A percentile compares a stretch with the other conserved stretches of the same genome.
Evolutionary conservation across 805 yeast genomes (phyloP).

Genomic region (Wickerhamiella occidentalis): DNA sequence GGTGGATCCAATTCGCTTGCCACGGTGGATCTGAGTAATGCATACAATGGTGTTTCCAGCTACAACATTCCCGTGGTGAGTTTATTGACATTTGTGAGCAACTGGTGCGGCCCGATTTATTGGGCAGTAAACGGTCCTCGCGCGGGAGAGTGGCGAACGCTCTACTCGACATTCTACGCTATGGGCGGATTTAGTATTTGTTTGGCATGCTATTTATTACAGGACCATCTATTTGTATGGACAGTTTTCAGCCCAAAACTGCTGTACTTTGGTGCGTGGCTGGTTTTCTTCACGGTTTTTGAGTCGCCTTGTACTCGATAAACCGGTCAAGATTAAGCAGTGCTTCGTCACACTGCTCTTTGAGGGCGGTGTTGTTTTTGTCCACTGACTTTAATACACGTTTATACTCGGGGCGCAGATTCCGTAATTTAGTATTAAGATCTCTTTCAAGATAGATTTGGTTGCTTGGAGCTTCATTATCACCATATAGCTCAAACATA

Average conservation of each 20-base stretch:
- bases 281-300: conserved; percentile 20
- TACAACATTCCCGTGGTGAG: conserved; percentile 68
- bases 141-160: not conserved
- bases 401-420: conserved; percentile 38
- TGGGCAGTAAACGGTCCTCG: conserved; percentile 48
- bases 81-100: conserved; percentile 62
- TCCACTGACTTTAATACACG: conserved; percentile 51
- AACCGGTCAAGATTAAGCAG: conserved; percentile 58
- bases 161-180: conserved; percentile 15
- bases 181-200: conserved; percentile 15
- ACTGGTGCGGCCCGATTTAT: conserved; percentile 73
- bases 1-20: conserved; percentile 91
- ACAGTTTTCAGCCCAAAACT: conserved; percentile 93
- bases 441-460: conserved; percentile 50
- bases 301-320: conserved; percentile 50
- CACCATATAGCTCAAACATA: conserved; percentile 71
- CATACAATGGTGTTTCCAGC: conserved; percentile 73
- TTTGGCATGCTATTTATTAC: conserved; percentile 53
- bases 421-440: conserved; percentile 34
- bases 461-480: conserved; percentile 48
- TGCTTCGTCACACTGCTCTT: conserved; percentile 55
- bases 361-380: conserved; percentile 47
- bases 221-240: conserved; percentile 91
- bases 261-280: conserved; percentile 70
- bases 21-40: conserved; percentile 78